These are phyloP conservation scores for Salinomyces thailandicus DNA, from an alignment of 2,329 filamentous ascomycete species.

Conservation along the genomic window DNA sequence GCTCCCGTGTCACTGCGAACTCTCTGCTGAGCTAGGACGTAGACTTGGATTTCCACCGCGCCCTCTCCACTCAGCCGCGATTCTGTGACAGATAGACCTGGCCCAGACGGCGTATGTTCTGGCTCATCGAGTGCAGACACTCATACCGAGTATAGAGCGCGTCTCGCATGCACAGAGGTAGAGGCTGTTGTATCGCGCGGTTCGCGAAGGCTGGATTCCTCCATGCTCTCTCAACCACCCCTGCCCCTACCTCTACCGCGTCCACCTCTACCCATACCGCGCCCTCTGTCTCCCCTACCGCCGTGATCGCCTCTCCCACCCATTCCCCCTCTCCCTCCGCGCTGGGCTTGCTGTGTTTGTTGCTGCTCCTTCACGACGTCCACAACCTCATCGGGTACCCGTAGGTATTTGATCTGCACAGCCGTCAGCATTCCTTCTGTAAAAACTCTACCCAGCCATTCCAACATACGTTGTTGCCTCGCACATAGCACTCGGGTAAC, in stretches of 20 bases:
- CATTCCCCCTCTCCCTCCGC: constrained; percentile 55
- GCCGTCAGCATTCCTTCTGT: constrained; percentile 5
- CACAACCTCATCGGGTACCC: constrained; percentile 93
- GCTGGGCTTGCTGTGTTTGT: constrained; percentile 45
- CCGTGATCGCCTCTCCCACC: constrained; percentile 31
- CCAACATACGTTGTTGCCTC: constrained; percentile 79
- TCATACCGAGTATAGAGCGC: no score
- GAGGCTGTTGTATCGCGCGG: no score
- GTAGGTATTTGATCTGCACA: constrained; percentile 87
- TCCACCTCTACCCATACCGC: constrained; percentile 18
- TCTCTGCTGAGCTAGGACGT: no score
- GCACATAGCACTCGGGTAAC: constrained; percentile 87
- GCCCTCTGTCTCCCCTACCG: constrained; percentile 36
- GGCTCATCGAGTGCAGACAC: no score
- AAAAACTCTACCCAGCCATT: background rate
- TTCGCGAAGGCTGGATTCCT: no score
- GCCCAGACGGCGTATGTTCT: no score
- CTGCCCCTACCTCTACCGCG: constrained; percentile 19
- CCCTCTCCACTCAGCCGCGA: no score
- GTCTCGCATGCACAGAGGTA: no score
- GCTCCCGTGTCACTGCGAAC: no score
- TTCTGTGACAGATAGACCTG: no score
- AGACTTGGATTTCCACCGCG: no score
- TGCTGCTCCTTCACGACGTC: constrained; percentile 90
- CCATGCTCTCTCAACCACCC: constrained; percentile 16